Evolutionary conservation across 768 basidiomycete species (phyloP).

Genomic region (Paxillus rubicundulus): DNA sequence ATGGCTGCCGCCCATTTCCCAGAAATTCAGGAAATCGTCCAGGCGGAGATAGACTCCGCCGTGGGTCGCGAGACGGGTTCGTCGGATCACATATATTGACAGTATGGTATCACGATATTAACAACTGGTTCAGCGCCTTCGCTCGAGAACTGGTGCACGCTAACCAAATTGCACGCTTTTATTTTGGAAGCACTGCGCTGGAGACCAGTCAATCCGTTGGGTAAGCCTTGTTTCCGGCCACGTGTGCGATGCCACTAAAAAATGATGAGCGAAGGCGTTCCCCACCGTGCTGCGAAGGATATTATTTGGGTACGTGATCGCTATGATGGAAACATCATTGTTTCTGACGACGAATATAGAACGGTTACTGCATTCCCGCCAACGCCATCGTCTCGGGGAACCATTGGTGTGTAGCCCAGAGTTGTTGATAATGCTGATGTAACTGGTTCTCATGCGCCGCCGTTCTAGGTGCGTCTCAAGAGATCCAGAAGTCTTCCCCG

Average conservation of each 20-base stretch:
- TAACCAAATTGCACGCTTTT: constrained; percentile 31
- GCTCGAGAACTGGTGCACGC: constrained; percentile 25
- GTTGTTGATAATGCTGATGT: not conserved
- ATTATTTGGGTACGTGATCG: constrained; percentile 1
- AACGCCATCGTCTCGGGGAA: constrained; percentile 23
- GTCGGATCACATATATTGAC: not conserved
- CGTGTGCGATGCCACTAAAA: not conserved
- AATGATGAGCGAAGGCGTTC: not conserved
- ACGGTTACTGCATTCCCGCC: constrained; percentile 21
- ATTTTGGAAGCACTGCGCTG: constrained; percentile 32
- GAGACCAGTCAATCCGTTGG: constrained; percentile 24
- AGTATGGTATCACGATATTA: not conserved
- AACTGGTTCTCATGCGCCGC: not conserved
- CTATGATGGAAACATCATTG: not conserved
- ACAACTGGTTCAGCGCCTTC: constrained; percentile 24
- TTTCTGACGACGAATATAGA: constrained; percentile 11
- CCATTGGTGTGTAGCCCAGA: constrained; percentile 11
- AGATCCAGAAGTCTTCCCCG: constrained; percentile 1
- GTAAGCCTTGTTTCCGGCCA: not conserved
- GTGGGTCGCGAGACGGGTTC: constrained; percentile 29
- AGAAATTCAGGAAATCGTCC: constrained; percentile 28
- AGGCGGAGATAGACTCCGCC: constrained; percentile 32
- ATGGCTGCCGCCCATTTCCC: constrained; percentile 32
- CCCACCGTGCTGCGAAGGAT: constrained; percentile 1
- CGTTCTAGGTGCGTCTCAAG: not conserved